A percentile compares a stretch with the other conserved stretches of the same genome.
Conservation (phyloP, 192 early-diverging fungal genomes). For the Coemansia sp. region DNA sequence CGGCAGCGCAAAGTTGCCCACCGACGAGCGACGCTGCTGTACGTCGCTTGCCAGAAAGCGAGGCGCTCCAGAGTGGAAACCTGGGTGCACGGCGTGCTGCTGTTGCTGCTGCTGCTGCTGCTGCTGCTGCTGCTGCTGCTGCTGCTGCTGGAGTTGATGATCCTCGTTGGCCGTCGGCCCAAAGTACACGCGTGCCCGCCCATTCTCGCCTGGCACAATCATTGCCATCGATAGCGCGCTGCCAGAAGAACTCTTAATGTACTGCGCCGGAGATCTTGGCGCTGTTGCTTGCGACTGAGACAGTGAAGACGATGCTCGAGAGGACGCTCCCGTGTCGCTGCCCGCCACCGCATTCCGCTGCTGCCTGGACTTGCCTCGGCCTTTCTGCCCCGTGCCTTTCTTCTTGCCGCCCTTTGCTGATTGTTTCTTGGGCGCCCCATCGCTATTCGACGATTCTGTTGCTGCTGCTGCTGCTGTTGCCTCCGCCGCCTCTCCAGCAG, state of each 20-base stretch:
- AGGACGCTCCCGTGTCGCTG: background rate
- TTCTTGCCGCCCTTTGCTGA: background rate
- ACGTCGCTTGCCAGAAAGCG: conserved; percentile 8
- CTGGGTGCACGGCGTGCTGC: background rate
- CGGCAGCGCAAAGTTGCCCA: conserved; percentile 9
- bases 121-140: conserved; percentile 6
- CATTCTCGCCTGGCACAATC: conserved; percentile 43
- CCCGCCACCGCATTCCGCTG: background rate
- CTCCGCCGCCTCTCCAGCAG: background rate
- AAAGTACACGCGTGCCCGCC: conserved; percentile 44
- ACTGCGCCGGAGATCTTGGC: background rate
- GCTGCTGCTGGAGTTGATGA: conserved; percentile 11
- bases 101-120: conserved; percentile 6
- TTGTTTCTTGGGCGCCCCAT: conserved; percentile 3
- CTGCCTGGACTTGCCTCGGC: background rate
- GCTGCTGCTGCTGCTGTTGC: background rate
- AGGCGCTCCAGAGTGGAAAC: conserved; percentile 8
- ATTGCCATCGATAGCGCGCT: conserved; percentile 20
- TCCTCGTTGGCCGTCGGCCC: conserved; percentile 9
- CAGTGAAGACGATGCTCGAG: conserved; percentile 8
- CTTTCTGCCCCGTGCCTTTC: background rate
- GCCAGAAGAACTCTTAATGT: background rate
- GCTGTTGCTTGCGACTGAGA: background rate
- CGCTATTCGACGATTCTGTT: background rate
- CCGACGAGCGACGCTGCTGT: conserved; percentile 20